Conservation (phyloP, 2,329 filamentous ascomycete genomes). For the Teratosphaeria zuluensis region DNA sequence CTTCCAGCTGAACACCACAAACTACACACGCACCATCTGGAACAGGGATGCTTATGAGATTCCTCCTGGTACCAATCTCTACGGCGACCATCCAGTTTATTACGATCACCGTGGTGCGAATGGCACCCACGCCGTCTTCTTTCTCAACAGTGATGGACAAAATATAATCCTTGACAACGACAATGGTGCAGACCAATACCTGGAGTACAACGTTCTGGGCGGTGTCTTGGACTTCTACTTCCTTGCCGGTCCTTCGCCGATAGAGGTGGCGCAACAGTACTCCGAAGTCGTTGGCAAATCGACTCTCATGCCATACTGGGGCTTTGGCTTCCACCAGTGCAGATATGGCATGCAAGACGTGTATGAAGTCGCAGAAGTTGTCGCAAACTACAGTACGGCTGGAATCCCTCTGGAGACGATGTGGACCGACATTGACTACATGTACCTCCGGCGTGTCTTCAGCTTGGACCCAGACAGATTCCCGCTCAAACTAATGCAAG, state of each 20-base stretch:
- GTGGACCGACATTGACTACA: conserved; percentile 27
- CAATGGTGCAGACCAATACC: conserved; percentile 46
- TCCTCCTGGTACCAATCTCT: conserved; percentile 39
- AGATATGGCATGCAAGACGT: conserved; percentile 44
- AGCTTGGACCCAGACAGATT: conserved; percentile 56
- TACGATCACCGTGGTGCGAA: conserved; percentile 53
- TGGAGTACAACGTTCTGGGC: conserved; percentile 72
- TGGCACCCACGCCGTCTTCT: conserved; percentile 56
- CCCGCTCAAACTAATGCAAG: conserved; percentile 51
- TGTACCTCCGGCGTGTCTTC: conserved; percentile 46
- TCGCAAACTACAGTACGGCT: conserved; percentile 54
- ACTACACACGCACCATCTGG: conserved; percentile 54
- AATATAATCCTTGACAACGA: conserved; percentile 64
- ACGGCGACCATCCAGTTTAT: conserved; percentile 45
- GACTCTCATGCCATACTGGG: conserved; percentile 44
- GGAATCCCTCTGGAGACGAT: conserved; percentile 61
- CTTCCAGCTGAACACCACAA: conserved; percentile 12
- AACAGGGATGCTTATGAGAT: conserved; percentile 55
- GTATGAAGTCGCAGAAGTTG: conserved; percentile 56
- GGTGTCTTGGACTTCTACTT: conserved; percentile 61
- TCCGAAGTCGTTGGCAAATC: conserved; percentile 40
- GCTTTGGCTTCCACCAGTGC: conserved; percentile 45
- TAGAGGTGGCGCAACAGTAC: conserved; percentile 41
- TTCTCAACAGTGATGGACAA: conserved; percentile 65
- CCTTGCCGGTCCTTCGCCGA: conserved; percentile 38